Conservation (phyloP, 2,329 filamentous ascomycete species). For the Aspergillus sp. region DNA sequence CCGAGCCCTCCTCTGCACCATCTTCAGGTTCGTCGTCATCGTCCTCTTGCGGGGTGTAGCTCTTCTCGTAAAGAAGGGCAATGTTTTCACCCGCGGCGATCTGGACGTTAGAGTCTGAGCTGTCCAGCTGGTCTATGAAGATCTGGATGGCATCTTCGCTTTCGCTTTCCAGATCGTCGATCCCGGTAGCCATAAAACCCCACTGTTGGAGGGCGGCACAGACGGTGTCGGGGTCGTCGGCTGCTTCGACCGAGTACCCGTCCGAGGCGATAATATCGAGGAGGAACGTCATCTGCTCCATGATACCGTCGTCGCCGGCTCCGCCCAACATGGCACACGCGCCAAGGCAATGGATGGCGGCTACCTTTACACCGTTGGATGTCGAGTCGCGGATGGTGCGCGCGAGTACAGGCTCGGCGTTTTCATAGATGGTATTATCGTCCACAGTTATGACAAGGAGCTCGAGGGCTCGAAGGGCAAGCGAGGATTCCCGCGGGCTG, state of each 20-base stretch:
- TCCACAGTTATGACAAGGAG: constrained; percentile 60
- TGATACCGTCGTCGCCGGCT: constrained; percentile 56
- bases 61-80: constrained; percentile 71
- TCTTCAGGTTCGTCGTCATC: constrained; percentile 46
- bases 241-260: constrained; percentile 60
- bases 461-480: constrained; percentile 62
- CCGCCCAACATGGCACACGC: constrained; percentile 69
- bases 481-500: constrained; percentile 58
- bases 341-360: constrained; percentile 63
- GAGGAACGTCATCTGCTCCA: constrained; percentile 65
- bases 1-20: constrained; percentile 35
- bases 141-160: constrained; percentile 67
- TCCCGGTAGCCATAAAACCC: constrained; percentile 68
- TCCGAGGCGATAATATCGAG: constrained; percentile 73
- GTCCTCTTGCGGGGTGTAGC: constrained; percentile 49
- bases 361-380: constrained; percentile 54
- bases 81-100: constrained; percentile 71
- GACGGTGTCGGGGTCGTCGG: constrained; percentile 62
- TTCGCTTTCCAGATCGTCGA: constrained; percentile 63
- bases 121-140: constrained; percentile 78
- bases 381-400: constrained; percentile 57
- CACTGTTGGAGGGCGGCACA: constrained; percentile 67
- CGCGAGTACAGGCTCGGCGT: constrained; percentile 50
- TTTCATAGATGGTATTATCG: constrained; percentile 57
- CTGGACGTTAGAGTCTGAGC: constrained; percentile 61